Conservation (phyloP, 352 stramenopile species). For the Phytophthora nicotianae region DNA sequence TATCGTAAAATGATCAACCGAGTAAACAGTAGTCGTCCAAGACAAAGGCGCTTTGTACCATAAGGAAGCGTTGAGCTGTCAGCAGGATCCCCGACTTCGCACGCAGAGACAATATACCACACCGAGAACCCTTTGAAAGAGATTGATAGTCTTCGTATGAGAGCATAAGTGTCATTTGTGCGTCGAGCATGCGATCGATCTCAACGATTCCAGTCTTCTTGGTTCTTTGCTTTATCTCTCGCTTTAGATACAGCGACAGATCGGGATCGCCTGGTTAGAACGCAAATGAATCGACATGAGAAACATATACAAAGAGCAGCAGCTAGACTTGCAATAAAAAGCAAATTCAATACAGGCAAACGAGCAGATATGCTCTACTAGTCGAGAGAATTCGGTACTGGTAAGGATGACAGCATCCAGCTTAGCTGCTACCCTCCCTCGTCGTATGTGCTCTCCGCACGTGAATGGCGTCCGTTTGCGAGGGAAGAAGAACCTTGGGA, state of each 20-base stretch:
- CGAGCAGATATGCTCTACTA: slow-evolving; percentile 23
- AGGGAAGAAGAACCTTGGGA: slow-evolving; percentile 60
- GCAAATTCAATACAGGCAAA: slow-evolving; percentile 38
- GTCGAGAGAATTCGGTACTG: slow-evolving; percentile 12
- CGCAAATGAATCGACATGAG: neutral
- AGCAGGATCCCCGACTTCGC: slow-evolving; percentile 42
- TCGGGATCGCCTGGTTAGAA: slow-evolving; percentile 3
- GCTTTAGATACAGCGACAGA: slow-evolving; percentile 12
- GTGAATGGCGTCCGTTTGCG: slow-evolving; percentile 34
- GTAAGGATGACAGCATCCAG: slow-evolving; percentile 32
- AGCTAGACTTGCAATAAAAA: neutral
- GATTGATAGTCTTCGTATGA: slow-evolving; percentile 51
- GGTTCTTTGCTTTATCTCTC: slow-evolving; percentile 22
- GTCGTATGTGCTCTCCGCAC: slow-evolving; percentile 27
- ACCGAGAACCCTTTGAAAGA: slow-evolving; percentile 24
- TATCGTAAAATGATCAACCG: neutral
- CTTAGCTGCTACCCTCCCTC: slow-evolving; percentile 16
- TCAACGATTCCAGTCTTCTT: slow-evolving; percentile 32
- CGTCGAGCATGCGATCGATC: slow-evolving; percentile 45
- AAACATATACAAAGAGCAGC: neutral
- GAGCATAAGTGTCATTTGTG: slow-evolving; percentile 39
- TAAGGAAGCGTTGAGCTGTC: slow-evolving; percentile 42
- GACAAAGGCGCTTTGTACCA: slow-evolving; percentile 34
- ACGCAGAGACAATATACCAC: neutral
- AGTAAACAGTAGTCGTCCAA: neutral